Conservation (phyloP, 441 rosid species). For the Sinapis alba region DNA sequence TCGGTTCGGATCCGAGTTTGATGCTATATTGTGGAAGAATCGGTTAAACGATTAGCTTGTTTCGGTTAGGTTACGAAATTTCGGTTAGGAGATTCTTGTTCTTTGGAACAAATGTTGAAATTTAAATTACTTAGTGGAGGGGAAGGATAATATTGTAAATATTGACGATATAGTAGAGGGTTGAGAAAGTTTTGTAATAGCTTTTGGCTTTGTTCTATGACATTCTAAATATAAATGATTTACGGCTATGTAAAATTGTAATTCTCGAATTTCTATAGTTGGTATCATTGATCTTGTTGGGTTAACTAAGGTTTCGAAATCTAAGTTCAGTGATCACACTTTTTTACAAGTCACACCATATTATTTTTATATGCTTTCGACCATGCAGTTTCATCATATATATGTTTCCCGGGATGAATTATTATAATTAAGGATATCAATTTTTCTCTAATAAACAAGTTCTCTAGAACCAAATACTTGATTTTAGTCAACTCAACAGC, state of each 20-base stretch:
- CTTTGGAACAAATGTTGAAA: slow-evolving; percentile 15
- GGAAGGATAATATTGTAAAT: slow-evolving; percentile 32
- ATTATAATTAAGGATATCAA: neutral
- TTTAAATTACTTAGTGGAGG: slow-evolving; percentile 9
- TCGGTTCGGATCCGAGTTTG: neutral
- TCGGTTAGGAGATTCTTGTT: slow-evolving; percentile 23
- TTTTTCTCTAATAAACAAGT: neutral
- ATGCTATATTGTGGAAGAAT: slow-evolving; percentile 10
- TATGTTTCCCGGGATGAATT: neutral
- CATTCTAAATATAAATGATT: slow-evolving; percentile 12
- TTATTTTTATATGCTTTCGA: neutral
- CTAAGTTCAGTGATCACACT: neutral
- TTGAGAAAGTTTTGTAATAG: slow-evolving; percentile 36
- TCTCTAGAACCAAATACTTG: neutral
- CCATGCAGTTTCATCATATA: slow-evolving; percentile 2
- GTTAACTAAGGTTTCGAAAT: neutral
- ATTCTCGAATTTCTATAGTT: neutral
- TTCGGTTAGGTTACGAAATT: slow-evolving; percentile 16
- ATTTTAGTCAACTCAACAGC: slow-evolving; percentile 29
- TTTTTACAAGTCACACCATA: neutral
- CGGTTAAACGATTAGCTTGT: slow-evolving; percentile 9
- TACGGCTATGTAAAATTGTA: neutral
- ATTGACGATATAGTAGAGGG: slow-evolving; percentile 10
- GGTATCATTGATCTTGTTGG: neutral
- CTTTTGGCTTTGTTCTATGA: slow-evolving; percentile 25